These are phyloP conservation scores for Pseudogymnoascus sp. DNA, from an alignment of 2,329 filamentous ascomycete species.

Conservation along the genomic window DNA sequence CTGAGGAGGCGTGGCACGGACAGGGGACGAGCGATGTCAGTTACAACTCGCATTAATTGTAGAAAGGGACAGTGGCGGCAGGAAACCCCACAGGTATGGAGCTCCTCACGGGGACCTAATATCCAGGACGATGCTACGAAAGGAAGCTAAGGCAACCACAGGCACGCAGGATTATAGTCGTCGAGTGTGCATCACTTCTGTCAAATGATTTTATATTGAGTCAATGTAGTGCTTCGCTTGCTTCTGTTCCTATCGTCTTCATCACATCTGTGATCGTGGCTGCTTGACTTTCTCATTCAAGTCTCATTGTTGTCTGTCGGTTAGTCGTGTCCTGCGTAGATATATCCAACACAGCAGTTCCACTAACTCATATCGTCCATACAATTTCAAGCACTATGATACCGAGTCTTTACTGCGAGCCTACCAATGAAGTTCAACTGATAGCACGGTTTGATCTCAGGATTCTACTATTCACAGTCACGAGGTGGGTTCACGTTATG, in stretches of 20 bases:
- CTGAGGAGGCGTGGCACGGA: neutral
- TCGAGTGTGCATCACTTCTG: neutral
- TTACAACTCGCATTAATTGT: constrained; percentile 3
- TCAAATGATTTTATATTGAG: neutral
- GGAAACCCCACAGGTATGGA: neutral
- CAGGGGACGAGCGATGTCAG: neutral
- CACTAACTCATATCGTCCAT: neutral
- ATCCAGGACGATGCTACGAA: neutral
- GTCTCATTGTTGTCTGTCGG: neutral
- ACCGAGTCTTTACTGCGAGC: neutral
- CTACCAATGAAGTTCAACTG: neutral
- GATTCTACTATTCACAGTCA: neutral
- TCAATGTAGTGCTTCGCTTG: neutral
- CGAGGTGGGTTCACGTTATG: neutral
- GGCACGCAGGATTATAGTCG: neutral
- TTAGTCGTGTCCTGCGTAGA: neutral
- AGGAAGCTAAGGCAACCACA: neutral
- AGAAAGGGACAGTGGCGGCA: neutral
- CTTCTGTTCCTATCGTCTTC: neutral
- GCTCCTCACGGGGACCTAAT: neutral
- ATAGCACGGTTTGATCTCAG: neutral
- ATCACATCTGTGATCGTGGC: neutral
- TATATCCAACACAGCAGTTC: neutral
- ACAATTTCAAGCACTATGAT: neutral
- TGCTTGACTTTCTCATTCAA: neutral